Percentiles rank a stretch among this genome's conserved stretches.
These are phyloP conservation scores for Glebionis coronaria DNA, from an alignment of 129 eudicot genomes.

Conservation along the genomic window DNA sequence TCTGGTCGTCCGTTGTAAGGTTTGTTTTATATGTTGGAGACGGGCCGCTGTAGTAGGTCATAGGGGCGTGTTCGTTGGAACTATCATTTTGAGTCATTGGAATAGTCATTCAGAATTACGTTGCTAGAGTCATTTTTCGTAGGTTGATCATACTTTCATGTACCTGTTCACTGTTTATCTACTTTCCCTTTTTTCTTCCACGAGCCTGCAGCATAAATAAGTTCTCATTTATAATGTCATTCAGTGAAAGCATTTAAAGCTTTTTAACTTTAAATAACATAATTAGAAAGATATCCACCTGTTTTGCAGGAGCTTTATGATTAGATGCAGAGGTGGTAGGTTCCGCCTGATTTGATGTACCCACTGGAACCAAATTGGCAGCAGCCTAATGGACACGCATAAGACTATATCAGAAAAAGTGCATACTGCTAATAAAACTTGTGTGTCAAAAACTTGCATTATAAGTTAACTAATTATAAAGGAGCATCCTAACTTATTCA, in stretches of 20 bases:
- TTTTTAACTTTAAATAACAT: background rate
- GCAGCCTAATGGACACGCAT: background rate
- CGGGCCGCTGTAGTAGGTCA: too few species aligned
- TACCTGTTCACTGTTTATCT: background rate
- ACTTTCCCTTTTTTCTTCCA: constrained; percentile 4
- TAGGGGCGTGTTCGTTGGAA: too few species aligned
- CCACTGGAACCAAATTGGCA: background rate
- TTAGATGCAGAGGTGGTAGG: constrained; percentile 6
- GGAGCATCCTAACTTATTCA: background rate
- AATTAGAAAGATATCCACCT: constrained; percentile 9
- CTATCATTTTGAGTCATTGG: too few species aligned
- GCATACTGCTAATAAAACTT: background rate
- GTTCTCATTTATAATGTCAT: background rate
- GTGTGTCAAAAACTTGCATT: background rate
- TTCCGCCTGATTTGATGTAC: background rate
- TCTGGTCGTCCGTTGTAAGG: too few species aligned
- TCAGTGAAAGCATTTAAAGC: background rate
- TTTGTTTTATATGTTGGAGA: too few species aligned
- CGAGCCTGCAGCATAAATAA: background rate
- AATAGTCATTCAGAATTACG: too few species aligned
- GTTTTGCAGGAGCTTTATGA: background rate
- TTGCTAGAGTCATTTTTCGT: too few species aligned
- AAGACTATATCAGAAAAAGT: background rate
- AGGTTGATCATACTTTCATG: too few species aligned
- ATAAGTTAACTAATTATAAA: background rate